Conservation (phyloP, 2,329 filamentous ascomycete genomes). For the Ceratocystis eucalypticola region DNA sequence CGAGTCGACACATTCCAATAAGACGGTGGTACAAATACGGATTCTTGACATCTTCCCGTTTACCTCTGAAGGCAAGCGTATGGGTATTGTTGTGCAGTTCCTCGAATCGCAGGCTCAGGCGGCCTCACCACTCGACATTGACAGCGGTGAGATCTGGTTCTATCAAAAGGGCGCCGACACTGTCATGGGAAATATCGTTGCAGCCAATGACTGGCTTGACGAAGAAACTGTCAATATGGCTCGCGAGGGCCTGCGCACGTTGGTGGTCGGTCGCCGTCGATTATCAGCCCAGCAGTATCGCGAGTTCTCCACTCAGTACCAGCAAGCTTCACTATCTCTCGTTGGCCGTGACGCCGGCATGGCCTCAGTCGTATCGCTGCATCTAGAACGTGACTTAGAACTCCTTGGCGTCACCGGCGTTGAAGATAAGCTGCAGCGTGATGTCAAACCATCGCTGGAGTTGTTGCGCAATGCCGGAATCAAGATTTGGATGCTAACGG, state of each 20-base stretch:
- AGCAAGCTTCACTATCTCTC: slow-evolving; percentile 68
- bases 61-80: slow-evolving; percentile 92
- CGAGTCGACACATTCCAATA: slow-evolving; percentile 59
- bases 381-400: slow-evolving; percentile 79
- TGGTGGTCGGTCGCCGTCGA: slow-evolving; percentile 87
- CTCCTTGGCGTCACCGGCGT: slow-evolving; percentile 95
- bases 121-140: slow-evolving; percentile 32
- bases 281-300: slow-evolving; percentile 66
- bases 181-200: slow-evolving; percentile 93
- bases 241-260: slow-evolving; percentile 79
- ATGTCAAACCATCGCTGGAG: slow-evolving; percentile 91
- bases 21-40: slow-evolving; percentile 65
- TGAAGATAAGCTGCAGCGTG: slow-evolving; percentile 88
- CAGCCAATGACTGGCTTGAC: slow-evolving; percentile 94
- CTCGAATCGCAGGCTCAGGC: slow-evolving; percentile 39
- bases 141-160: slow-evolving; percentile 81
- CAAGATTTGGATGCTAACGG: slow-evolving; percentile 99
- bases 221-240: slow-evolving; percentile 99
- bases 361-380: slow-evolving; percentile 63
- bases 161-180: slow-evolving; percentile 98
- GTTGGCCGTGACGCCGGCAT: slow-evolving; percentile 69
- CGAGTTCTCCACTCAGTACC: slow-evolving; percentile 62
- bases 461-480: slow-evolving; percentile 91
- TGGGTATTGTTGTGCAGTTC: slow-evolving; percentile 94
- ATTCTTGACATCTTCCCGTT: slow-evolving; percentile 95